Evolutionary conservation across 1,284 basidiomycete genomes (phyloP).

Genomic region (Ganoderma lucidum): DNA sequence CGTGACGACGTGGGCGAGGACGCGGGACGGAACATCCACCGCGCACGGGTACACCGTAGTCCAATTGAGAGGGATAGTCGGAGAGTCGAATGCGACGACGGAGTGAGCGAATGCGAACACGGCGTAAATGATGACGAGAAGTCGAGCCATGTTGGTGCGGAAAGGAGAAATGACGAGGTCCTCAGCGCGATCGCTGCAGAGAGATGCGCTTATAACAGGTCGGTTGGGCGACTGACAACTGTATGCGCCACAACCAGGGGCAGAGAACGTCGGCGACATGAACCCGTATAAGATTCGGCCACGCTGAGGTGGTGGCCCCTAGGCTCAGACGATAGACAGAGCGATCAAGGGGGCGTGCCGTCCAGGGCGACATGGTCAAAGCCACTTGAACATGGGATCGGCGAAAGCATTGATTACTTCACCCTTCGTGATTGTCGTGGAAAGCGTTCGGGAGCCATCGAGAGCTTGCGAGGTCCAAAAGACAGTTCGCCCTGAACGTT

Average conservation of each 20-base stretch:
- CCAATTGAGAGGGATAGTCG: slow-evolving; percentile 30
- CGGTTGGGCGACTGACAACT: background rate
- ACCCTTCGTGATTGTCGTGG: background rate
- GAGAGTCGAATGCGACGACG: slow-evolving; percentile 12
- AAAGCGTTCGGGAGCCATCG: background rate
- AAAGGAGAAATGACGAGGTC: background rate
- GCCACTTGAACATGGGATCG: background rate
- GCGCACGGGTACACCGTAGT: slow-evolving; percentile 26
- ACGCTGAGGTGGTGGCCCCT: background rate
- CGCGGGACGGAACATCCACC: slow-evolving; percentile 29
- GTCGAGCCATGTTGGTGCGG: background rate
- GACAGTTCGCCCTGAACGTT: background rate
- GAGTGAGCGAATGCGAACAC: background rate
- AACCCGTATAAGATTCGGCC: background rate
- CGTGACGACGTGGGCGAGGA: slow-evolving; percentile 28
- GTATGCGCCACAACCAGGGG: background rate
- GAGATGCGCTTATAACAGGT: background rate
- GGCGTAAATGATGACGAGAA: background rate
- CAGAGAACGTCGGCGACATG: background rate
- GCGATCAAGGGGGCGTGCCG: background rate
- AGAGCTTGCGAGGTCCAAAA: background rate
- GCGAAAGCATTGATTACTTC: background rate
- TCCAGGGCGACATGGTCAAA: background rate
- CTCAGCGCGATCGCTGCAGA: background rate
- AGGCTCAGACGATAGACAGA: background rate